A percentile compares a stretch with the other conserved stretches of the same genome.
phyloP scores from a whole-genome alignment of 2,329 filamentous ascomycete species.

The Cercospora berteroae region DNA sequence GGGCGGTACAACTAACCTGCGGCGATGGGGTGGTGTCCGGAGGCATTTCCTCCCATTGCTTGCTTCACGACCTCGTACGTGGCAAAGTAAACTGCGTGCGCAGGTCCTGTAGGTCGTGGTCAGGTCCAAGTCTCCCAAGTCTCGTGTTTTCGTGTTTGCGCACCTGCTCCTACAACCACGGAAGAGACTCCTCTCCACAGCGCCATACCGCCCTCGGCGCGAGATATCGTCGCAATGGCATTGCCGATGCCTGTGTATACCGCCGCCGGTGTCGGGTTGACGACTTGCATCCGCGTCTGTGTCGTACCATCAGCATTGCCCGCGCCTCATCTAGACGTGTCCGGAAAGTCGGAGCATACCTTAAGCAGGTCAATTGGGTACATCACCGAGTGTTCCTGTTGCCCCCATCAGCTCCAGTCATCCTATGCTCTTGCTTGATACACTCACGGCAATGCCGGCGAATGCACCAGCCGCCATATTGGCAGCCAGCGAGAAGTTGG shows the following conservation, averaged over 20 bases:
- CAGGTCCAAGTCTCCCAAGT: slow-evolving; percentile 26
- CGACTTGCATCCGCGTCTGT: slow-evolving; percentile 95
- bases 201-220: slow-evolving; percentile 82
- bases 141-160: slow-evolving; percentile 24
- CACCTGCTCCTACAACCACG: slow-evolving; percentile 90
- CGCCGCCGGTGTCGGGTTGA: slow-evolving; percentile 76
- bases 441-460: slow-evolving; percentile 84
- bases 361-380: slow-evolving; percentile 98
- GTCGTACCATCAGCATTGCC: slow-evolving; percentile 8
- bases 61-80: slow-evolving; percentile 98
- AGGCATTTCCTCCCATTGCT: slow-evolving; percentile 85
- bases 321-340: background rate
- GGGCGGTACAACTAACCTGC: slow-evolving; percentile 61
- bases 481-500: slow-evolving; percentile 88
- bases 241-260: slow-evolving; percentile 89
- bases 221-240: slow-evolving; percentile 87
- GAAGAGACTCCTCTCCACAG: slow-evolving; percentile 97
- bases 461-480: slow-evolving; percentile 98
- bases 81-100: slow-evolving; percentile 96
- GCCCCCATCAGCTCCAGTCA: slow-evolving; percentile 18
- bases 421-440: background rate
- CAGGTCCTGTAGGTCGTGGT: slow-evolving; percentile 64
- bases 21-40: slow-evolving; percentile 87
- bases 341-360: slow-evolving; percentile 53
- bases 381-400: slow-evolving; percentile 95